phyloP scores from a whole-genome alignment of 2,329 filamentous ascomycete genomes.

The Rhynchosporium graminicola region DNA sequence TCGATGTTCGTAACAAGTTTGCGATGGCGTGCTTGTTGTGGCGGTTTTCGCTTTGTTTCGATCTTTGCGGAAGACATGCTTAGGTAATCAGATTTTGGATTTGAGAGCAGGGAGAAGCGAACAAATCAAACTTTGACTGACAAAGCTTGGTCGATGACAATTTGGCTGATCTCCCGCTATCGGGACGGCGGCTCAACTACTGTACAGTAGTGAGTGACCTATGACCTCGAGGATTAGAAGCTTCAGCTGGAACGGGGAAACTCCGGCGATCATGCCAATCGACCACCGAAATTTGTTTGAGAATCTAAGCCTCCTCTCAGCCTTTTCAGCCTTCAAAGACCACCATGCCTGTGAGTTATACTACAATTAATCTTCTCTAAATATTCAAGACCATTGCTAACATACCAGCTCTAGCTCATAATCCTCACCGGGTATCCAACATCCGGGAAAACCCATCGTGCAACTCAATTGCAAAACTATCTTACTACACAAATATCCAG shows the following conservation, averaged over 20 bases:
- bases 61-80: too few relatives aligned
- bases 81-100: background rate
- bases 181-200: background rate
- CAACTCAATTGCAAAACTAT: constrained; percentile 65
- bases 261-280: background rate
- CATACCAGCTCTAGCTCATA: constrained; percentile 55
- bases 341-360: constrained; percentile 12
- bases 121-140: background rate
- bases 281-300: background rate
- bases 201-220: background rate
- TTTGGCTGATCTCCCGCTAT: background rate
- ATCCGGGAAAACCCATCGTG: constrained; percentile 68
- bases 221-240: too few relatives aligned
- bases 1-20: too few relatives aligned
- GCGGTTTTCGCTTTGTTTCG: too few relatives aligned
- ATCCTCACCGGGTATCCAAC: constrained; percentile 67
- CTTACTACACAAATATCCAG: constrained; percentile 56
- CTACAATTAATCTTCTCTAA: background rate
- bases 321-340: background rate
- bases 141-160: background rate
- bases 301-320: background rate
- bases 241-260: background rate
- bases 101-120: background rate
- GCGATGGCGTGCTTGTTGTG: too few relatives aligned
- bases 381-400: background rate